phyloP scores from a whole-genome alignment of 768 basidiomycete genomes.

The Clitopilus hobsonii region DNA sequence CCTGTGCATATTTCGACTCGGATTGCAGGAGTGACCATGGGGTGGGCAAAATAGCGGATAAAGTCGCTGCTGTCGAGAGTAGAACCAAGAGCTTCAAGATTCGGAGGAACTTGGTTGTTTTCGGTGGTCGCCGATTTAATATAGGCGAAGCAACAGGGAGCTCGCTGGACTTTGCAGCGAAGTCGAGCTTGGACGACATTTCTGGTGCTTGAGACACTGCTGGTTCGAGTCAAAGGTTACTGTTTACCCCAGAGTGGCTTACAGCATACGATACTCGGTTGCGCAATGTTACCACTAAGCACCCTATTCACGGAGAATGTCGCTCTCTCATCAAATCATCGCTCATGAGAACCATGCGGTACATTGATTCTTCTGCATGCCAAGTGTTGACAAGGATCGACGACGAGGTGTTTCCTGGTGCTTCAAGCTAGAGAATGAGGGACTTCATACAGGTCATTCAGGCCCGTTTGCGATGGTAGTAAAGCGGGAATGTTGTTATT shows the following conservation, averaged over 20 bases:
- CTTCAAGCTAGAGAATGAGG: no score
- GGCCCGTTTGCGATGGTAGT: no score
- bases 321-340: neutral
- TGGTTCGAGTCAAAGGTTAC: neutral
- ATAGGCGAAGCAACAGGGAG: slow-evolving; percentile 4
- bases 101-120: slow-evolving; percentile 10
- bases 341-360: neutral
- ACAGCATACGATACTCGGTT: neutral
- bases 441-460: no score
- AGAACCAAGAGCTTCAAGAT: slow-evolving; percentile 18
- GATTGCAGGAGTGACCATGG: slow-evolving; percentile 25
- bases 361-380: neutral
- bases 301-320: neutral
- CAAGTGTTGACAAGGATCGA: no score
- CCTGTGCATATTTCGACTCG: slow-evolving; percentile 11
- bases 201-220: neutral
- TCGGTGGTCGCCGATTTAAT: slow-evolving; percentile 1
- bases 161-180: neutral
- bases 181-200: neutral
- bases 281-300: no score
- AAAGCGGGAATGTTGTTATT: no score
- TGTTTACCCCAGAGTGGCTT: neutral
- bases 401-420: no score
- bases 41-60: slow-evolving; percentile 28
- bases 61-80: slow-evolving; percentile 25